Percentiles rank a stretch among this genome's conserved stretches.
These are phyloP conservation scores for Penicillium coprophilum DNA, from an alignment of 495 filamentous ascomycete genomes.

Conservation along the genomic window DNA sequence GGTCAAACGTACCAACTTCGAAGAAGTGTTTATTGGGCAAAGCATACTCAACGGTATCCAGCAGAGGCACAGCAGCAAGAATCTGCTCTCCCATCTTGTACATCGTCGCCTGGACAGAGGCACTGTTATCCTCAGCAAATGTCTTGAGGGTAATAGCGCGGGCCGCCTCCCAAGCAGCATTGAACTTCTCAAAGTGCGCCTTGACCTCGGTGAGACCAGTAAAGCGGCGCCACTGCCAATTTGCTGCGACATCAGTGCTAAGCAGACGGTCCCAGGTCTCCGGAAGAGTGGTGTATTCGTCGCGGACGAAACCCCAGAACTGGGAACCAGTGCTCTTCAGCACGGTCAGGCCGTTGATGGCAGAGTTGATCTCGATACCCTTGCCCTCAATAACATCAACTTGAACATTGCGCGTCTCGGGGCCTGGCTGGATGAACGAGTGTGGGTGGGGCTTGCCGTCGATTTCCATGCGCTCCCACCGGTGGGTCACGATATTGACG, in stretches of 20 bases:
- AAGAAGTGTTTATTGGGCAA: slow-evolving; percentile 99
- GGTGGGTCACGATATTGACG: slow-evolving; percentile 77
- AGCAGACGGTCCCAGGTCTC: slow-evolving; percentile 95
- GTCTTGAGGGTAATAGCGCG: slow-evolving; percentile 82
- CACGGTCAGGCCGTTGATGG: slow-evolving; percentile 74
- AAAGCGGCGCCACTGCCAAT: slow-evolving; percentile 82
- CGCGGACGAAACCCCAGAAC: slow-evolving; percentile 89
- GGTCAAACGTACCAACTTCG: slow-evolving; percentile 70
- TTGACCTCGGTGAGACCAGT: slow-evolving; percentile 64
- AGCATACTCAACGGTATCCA: slow-evolving; percentile 74
- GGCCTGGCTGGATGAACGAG: slow-evolving; percentile 86
- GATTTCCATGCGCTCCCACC: slow-evolving; percentile 87
- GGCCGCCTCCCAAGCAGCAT: slow-evolving; percentile 72
- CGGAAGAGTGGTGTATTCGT: slow-evolving; percentile 86
- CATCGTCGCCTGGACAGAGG: slow-evolving; percentile 96
- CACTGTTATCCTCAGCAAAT: slow-evolving; percentile 88
- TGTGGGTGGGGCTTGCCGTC: slow-evolving; percentile 94
- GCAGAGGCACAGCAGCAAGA: slow-evolving; percentile 67
- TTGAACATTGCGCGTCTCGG: slow-evolving; percentile 69
- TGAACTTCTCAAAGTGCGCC: slow-evolving; percentile 63
- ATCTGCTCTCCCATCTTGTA: slow-evolving; percentile 96
- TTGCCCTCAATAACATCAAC: slow-evolving; percentile 52
- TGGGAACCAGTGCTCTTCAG: slow-evolving; percentile 97
- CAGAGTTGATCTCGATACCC: slow-evolving; percentile 71
- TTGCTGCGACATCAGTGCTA: slow-evolving; percentile 83